phyloP scores from a whole-genome alignment of 2,329 filamentous ascomycete genomes.

The Colletotrichum sidae region DNA sequence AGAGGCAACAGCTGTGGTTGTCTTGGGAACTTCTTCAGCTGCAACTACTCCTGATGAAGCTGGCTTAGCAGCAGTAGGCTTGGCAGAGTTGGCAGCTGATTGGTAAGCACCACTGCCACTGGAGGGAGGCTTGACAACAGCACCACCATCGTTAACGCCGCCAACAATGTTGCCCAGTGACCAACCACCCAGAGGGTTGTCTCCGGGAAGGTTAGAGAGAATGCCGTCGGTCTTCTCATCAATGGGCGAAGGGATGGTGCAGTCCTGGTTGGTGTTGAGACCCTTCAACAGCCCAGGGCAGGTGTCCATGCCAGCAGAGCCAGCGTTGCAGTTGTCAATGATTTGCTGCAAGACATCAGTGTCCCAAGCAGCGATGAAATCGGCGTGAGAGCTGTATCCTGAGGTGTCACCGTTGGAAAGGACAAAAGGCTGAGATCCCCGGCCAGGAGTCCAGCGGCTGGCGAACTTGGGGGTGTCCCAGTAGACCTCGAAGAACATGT shows the following conservation, averaged over 20 bases:
- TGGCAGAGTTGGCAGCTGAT: slow-evolving; percentile 8
- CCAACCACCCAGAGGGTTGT: slow-evolving; percentile 67
- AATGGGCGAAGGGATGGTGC: slow-evolving; percentile 61
- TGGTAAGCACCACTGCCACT: slow-evolving; percentile 4
- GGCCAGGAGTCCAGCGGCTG: slow-evolving; percentile 64
- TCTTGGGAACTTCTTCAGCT: not conserved
- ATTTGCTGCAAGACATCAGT: slow-evolving; percentile 72
- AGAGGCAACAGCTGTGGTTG: slow-evolving; percentile 9
- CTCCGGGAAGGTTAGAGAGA: slow-evolving; percentile 64
- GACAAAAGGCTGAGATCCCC: slow-evolving; percentile 72
- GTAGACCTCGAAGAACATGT: slow-evolving; percentile 70
- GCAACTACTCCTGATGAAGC: not conserved
- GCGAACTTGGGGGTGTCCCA: slow-evolving; percentile 67
- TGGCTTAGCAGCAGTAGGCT: slow-evolving; percentile 14
- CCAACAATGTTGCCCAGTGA: slow-evolving; percentile 42
- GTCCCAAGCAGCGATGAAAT: slow-evolving; percentile 82
- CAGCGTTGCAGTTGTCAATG: slow-evolving; percentile 73
- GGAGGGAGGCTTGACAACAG: slow-evolving; percentile 22
- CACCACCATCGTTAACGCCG: slow-evolving; percentile 16
- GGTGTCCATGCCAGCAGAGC: slow-evolving; percentile 69
- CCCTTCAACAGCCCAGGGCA: slow-evolving; percentile 69
- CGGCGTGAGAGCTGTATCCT: slow-evolving; percentile 77
- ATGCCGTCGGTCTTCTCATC: slow-evolving; percentile 58
- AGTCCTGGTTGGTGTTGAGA: slow-evolving; percentile 61
- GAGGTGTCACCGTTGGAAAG: slow-evolving; percentile 77